Evolutionary conservation across 805 yeast genomes (phyloP).

Genomic region (Yamadazyma laniorum): DNA sequence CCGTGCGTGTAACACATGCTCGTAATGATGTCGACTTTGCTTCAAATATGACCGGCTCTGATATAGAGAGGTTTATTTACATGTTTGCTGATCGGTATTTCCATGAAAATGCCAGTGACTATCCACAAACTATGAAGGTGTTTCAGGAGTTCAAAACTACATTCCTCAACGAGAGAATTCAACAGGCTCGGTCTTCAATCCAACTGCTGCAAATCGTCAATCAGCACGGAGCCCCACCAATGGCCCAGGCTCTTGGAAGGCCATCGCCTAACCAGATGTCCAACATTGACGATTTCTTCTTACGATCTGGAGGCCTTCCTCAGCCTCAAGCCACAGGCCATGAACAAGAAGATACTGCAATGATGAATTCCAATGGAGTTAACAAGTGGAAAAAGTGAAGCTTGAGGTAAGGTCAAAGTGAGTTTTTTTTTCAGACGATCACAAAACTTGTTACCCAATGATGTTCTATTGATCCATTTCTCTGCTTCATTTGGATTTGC

Average conservation of each 20-base stretch:
- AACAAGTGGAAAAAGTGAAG: conserved; percentile 8
- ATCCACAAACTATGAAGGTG: conserved; percentile 42
- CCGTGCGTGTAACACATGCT: neutral
- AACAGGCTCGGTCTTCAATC: conserved; percentile 25
- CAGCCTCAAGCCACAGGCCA: conserved; percentile 4
- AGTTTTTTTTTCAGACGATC: no score
- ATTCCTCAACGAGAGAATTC: conserved; percentile 40
- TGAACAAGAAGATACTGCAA: conserved; percentile 6
- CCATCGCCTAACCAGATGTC: conserved; percentile 12
- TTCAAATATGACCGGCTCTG: conserved; percentile 22
- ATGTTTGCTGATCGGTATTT: conserved; percentile 43
- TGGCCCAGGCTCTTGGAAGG: conserved; percentile 8
- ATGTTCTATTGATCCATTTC: no score
- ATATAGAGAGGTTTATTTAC: conserved; percentile 40
- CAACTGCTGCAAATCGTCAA: conserved; percentile 5
- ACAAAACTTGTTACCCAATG: no score
- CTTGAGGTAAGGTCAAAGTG: no score
- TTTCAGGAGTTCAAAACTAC: conserved; percentile 44
- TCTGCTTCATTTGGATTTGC: no score
- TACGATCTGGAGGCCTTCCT: conserved; percentile 12
- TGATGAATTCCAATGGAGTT: conserved; percentile 5
- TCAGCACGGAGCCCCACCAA: neutral
- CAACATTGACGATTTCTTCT: conserved; percentile 26
- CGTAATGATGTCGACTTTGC: conserved; percentile 6
- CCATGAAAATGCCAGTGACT: conserved; percentile 38